Base-by-base conservation (phyloP, 306 rosid genomes). In the Luffa aegyptiaca region DNA sequence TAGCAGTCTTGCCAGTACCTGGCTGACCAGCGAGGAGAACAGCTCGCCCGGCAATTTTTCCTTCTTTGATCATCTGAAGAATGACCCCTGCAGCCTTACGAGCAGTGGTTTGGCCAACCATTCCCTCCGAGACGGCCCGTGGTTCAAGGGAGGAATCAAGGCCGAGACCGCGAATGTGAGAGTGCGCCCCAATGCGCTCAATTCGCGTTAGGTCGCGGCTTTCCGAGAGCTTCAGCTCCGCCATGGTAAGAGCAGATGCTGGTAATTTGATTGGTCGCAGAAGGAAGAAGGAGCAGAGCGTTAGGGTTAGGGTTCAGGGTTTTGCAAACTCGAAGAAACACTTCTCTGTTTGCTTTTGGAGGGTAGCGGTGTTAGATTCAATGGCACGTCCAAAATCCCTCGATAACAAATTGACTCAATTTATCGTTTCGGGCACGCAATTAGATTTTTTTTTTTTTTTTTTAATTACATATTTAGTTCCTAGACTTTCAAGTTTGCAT, bases 121-220 rank as follows among this genome's bases (percentile, higher is more conserved):
- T 95, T 66, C 99, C 99, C 36, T 95, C 98, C 6, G 99, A 95
- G 49, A 91, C 93, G 8, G 51, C 88, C 18, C 99, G 97, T 7
- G 99, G 86, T 77, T 93, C 96, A 0, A 93, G 86, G 18, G 99
- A 58, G 8, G 99, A 89, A 84, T 95, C 99, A 8, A 95, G 93
- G 80, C 99, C 99, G 0, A 95, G 93, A 5, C 99, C 99, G 1
- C 99, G 93, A 81, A 95, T 95, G 89, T 95, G 99, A 7, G 99
- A 95, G 85, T 95, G 99, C 1, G 99, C 96, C 37, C 99, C 99
- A 49, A 96, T 94, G 84, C 99, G 97, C 89, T 96, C 99, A 55
- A 96, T 91, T 79, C 98, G 96, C 5, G 99, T 96, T 0, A 93
- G 90, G 83, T 96, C 99, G 10, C 97, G 96, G 84, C 87, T 86